phyloP scores from a whole-genome alignment of 768 basidiomycete genomes.

The Ramaria sp. region DNA sequence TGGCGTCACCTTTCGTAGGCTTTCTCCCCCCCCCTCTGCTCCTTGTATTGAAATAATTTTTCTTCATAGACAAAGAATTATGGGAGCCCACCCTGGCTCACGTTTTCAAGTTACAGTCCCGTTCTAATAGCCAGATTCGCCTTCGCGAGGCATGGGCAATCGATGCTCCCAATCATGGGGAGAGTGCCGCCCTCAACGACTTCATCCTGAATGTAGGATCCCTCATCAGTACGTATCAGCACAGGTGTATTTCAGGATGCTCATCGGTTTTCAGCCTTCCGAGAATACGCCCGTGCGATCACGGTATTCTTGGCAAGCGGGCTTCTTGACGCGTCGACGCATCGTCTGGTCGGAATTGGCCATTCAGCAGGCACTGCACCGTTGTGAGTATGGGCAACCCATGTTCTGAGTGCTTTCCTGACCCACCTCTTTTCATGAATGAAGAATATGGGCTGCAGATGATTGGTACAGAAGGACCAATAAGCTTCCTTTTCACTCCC shows the following conservation, averaged over 20 bases:
- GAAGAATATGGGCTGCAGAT: constrained; percentile 17
- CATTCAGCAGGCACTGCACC: constrained; percentile 36
- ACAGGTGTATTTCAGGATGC: background rate
- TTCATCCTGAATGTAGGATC: background rate
- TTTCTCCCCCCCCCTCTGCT: background rate
- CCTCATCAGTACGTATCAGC: background rate
- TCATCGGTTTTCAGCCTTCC: constrained; percentile 19
- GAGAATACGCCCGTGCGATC: constrained; percentile 29
- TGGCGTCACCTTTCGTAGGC: constrained; percentile 5
- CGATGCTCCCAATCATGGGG: constrained; percentile 7
- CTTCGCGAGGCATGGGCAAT: constrained; percentile 36
- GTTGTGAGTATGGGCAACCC: constrained; percentile 19
- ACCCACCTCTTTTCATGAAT: background rate
- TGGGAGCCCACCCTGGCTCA: constrained; percentile 39
- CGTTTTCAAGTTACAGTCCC: constrained; percentile 24
- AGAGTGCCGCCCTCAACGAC: constrained; percentile 4
- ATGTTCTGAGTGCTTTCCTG: background rate
- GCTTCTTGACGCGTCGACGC: constrained; percentile 23
- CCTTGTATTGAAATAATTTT: background rate
- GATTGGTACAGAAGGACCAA: constrained; percentile 5
- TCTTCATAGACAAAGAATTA: constrained; percentile 38
- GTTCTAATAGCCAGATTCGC: background rate
- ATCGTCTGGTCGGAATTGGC: constrained; percentile 29
- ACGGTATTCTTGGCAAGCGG: constrained; percentile 20
- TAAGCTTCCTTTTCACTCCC: constrained; percentile 20